Evolutionary conservation across 2,329 filamentous ascomycete genomes (phyloP).

Genomic region (Neonectria magnoliae): DNA sequence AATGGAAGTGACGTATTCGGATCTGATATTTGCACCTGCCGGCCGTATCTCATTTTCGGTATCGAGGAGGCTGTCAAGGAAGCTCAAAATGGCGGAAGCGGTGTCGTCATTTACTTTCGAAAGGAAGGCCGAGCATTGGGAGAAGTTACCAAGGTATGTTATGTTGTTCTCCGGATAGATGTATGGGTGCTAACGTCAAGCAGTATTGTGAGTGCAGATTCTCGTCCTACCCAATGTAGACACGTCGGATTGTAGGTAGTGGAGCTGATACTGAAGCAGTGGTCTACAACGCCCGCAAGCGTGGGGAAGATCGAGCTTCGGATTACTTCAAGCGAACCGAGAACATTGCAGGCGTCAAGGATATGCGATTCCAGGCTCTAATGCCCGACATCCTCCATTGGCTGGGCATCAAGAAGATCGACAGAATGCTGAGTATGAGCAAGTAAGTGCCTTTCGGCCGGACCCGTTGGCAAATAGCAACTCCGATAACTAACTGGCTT

Average conservation of each 20-base stretch:
- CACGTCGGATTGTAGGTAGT: slow-evolving; percentile 20
- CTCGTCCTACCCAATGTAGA: slow-evolving; percentile 2
- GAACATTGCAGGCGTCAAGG: slow-evolving; percentile 96
- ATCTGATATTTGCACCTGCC: slow-evolving; percentile 96
- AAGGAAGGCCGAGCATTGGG: slow-evolving; percentile 96
- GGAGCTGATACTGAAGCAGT: slow-evolving; percentile 49
- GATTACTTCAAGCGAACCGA: slow-evolving; percentile 98
- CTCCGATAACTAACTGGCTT: slow-evolving; percentile 45
- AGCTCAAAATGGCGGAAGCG: slow-evolving; percentile 91
- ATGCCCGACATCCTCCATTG: slow-evolving; percentile 99
- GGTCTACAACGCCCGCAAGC: slow-evolving; percentile 83
- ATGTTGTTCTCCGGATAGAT: not conserved
- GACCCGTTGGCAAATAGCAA: slow-evolving; percentile 32
- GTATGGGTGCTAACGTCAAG: slow-evolving; percentile 27
- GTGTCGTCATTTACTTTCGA: slow-evolving; percentile 97
- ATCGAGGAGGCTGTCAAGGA: slow-evolving; percentile 98
- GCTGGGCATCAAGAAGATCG: slow-evolving; percentile 98
- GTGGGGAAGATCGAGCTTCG: slow-evolving; percentile 80
- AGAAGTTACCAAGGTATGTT: slow-evolving; percentile 89
- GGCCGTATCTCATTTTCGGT: slow-evolving; percentile 94
- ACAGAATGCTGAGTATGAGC: slow-evolving; percentile 98
- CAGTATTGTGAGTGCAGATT: slow-evolving; percentile 36
- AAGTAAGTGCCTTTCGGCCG: slow-evolving; percentile 68
- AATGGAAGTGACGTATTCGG: slow-evolving; percentile 98
- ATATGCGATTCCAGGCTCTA: slow-evolving; percentile 96